Evolutionary conservation across 2,329 filamentous ascomycete genomes (phyloP).

Genomic region (Fusarium coffeatum): DNA sequence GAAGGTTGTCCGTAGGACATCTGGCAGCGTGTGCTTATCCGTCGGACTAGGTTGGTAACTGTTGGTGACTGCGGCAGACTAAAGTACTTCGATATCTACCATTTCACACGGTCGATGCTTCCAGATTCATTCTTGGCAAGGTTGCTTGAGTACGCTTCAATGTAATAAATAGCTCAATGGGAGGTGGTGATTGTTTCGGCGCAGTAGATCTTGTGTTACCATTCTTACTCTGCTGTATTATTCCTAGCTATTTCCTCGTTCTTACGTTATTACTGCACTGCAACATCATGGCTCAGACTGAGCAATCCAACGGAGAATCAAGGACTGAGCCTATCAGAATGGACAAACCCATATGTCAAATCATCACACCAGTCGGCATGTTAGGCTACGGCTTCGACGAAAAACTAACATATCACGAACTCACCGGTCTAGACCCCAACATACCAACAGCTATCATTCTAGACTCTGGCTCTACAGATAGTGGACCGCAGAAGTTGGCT

Average conservation of each 20-base stretch:
- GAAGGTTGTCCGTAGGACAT: not conserved
- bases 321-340: rapidly evolving
- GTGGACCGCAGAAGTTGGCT: conserved; percentile 56
- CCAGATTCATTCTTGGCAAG: rapidly evolving
- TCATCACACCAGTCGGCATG: conserved; percentile 62
- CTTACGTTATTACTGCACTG: not conserved
- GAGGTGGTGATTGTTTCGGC: not conserved
- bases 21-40: not conserved
- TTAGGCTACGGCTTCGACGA: conserved; percentile 61
- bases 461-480: conserved; percentile 53
- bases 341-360: conserved; percentile 35
- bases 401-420: conserved; percentile 40
- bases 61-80: no score
- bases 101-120: not conserved
- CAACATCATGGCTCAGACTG: not conserved
- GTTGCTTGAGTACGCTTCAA: not conserved
- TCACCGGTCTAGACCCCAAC: conserved; percentile 44
- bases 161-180: not conserved
- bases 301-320: no score
- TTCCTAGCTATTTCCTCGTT: not conserved
- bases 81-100: not conserved
- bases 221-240: not conserved
- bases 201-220: not conserved
- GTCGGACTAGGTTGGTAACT: no score
- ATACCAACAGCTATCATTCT: conserved; percentile 52